Conservation (phyloP, 2,329 filamentous ascomycete species). For the Acrodontium crateriforme region DNA sequence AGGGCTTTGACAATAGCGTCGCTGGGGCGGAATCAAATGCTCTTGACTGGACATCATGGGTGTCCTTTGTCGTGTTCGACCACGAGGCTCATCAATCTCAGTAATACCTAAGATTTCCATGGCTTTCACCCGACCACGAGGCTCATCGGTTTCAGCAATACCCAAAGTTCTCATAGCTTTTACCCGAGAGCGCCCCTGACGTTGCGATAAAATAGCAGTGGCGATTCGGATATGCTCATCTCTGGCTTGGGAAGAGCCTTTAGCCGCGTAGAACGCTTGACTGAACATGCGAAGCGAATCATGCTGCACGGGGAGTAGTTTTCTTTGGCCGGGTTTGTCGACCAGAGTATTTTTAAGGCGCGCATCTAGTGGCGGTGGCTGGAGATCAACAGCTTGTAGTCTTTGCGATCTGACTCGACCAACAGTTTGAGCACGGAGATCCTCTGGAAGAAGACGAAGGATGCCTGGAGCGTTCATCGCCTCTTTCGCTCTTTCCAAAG, state of each 20-base stretch:
- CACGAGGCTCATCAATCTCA: too few relatives aligned
- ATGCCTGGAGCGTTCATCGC: slow-evolving; percentile 14
- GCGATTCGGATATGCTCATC: too few relatives aligned
- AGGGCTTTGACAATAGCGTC: too few relatives aligned
- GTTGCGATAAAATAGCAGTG: too few relatives aligned
- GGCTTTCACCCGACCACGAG: slow-evolving; percentile 8
- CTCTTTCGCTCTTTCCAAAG: slow-evolving; percentile 15
- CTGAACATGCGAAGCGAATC: neutral
- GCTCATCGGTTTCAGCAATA: slow-evolving; percentile 5
- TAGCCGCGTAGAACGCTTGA: too few relatives aligned
- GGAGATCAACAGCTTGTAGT: neutral
- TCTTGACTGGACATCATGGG: too few relatives aligned
- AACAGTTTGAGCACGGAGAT: slow-evolving; percentile 14
- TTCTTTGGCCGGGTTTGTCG: slow-evolving; percentile 9
- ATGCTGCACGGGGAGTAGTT: slow-evolving; percentile 2
- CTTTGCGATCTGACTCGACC: too few relatives aligned
- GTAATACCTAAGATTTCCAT: too few relatives aligned
- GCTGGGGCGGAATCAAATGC: too few relatives aligned
- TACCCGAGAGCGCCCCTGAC: slow-evolving; percentile 3
- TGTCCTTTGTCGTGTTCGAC: too few relatives aligned
- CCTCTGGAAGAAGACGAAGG: slow-evolving; percentile 19
- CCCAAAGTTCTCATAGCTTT: slow-evolving; percentile 4
- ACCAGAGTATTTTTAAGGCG: too few relatives aligned
- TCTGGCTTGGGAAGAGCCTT: too few relatives aligned
- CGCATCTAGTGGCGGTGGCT: slow-evolving; percentile 1